phyloP scores from a whole-genome alignment of 2,329 filamentous ascomycete species.

The Fusarium caatingaense region DNA sequence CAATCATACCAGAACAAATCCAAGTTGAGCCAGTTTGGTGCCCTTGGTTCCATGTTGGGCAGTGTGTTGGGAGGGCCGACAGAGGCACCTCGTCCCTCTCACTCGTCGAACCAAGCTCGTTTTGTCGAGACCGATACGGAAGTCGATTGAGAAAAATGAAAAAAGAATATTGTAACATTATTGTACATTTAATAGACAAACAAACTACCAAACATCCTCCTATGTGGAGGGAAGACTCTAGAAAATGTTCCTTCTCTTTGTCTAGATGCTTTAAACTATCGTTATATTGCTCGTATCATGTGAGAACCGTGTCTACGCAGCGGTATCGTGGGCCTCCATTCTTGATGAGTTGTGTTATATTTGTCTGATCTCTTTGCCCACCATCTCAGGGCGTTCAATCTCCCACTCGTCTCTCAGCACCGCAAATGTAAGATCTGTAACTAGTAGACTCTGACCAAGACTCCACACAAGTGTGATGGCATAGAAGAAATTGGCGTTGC shows the following conservation, averaged over 20 bases:
- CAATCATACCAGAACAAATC: constrained; percentile 47
- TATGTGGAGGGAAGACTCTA: constrained; percentile 10
- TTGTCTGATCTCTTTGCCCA: constrained; percentile 86
- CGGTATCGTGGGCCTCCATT: background rate
- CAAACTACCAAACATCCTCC: constrained; percentile 1
- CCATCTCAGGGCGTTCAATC: constrained; percentile 88
- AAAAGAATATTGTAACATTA: constrained; percentile 33
- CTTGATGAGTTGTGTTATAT: constrained; percentile 64
- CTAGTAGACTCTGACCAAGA: constrained; percentile 84
- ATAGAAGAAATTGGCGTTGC: constrained; percentile 99
- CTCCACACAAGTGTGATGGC: constrained; percentile 99
- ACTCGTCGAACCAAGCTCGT: constrained; percentile 38
- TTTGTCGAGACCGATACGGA: constrained; percentile 53
- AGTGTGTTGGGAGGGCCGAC: constrained; percentile 48
- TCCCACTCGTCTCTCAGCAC: constrained; percentile 94
- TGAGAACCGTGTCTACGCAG: background rate
- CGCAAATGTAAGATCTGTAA: constrained; percentile 90
- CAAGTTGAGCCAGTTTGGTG: constrained; percentile 58
- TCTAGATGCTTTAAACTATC: constrained; percentile 30
- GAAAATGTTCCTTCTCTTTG: constrained; percentile 21
- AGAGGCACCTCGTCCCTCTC: constrained; percentile 22
- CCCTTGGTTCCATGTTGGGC: constrained; percentile 59
- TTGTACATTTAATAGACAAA: constrained; percentile 36
- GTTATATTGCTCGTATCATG: background rate
- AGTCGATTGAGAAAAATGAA: constrained; percentile 46